phyloP scores from a whole-genome alignment of 2,329 filamentous ascomycete species.

The Fusarium albidum region DNA sequence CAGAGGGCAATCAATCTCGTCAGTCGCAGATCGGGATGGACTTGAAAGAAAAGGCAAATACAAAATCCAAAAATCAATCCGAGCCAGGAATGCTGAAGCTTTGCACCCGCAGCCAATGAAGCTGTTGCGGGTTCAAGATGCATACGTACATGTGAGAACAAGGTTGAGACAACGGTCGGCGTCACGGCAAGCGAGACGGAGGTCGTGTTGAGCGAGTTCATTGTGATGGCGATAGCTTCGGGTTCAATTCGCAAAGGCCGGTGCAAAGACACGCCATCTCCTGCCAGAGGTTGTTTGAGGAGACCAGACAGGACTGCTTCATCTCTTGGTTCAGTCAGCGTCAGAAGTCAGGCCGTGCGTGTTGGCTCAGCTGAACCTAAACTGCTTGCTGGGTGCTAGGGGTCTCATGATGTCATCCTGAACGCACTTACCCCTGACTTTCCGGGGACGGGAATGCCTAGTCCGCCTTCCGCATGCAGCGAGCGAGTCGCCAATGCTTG shows the following conservation, averaged over 20 bases:
- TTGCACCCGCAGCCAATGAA: conserved; percentile 7
- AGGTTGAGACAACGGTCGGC: conserved; percentile 86
- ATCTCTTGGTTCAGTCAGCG: conserved; percentile 5
- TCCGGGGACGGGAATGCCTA: conserved; percentile 13
- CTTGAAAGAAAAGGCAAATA: too few species aligned
- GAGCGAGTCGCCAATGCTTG: conserved; percentile 30
- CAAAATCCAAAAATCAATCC: conserved; percentile 2
- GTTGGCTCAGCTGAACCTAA: conserved; percentile 22
- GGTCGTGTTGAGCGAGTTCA: conserved; percentile 75
- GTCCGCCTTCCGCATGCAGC: conserved; percentile 18
- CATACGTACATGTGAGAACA: conserved; percentile 79
- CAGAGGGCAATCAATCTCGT: not conserved
- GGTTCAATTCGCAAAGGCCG: conserved; percentile 7
- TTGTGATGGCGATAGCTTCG: conserved; percentile 33
- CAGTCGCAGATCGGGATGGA: conserved; percentile 8
- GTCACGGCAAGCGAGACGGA: conserved; percentile 85
- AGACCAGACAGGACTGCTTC: conserved; percentile 12
- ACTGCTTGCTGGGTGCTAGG: conserved; percentile 12
- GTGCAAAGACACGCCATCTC: conserved; percentile 23
- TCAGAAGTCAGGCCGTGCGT: conserved; percentile 3
- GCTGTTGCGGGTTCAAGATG: conserved; percentile 2
- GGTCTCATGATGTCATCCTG: conserved; percentile 41
- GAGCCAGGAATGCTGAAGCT: not conserved
- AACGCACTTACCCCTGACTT: conserved; percentile 29
- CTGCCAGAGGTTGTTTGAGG: conserved; percentile 5